Base-by-base conservation (phyloP, 2,329 filamentous ascomycete species). In the Orbilia javanica region DNA sequence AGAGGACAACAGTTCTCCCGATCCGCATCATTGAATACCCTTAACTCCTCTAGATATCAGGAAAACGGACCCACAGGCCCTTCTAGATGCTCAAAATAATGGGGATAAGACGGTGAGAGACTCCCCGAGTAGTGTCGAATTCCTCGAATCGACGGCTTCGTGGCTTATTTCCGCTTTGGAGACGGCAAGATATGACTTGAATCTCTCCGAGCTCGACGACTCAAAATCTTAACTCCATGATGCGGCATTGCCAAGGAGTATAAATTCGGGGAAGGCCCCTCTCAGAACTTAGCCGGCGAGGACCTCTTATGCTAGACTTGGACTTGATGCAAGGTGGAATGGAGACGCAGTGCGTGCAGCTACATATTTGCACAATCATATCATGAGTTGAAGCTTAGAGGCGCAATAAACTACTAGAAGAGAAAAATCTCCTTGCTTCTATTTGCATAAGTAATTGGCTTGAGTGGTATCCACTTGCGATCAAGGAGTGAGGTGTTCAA, bases 71-170 rank as follows among this genome's bases (percentile, higher is more conserved):
- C 57, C 36, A 57, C n/a, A 46, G 48, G 44, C n/a, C 44, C 13
- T 42, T 66, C 31, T 57, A 67, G 70, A 31, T 8, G 42, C 2
- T 22, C 6, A 22, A 42, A 48, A 13, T 13, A 1, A 57, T 44
- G 65, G 71, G 11, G 15, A 46, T 75, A 69, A 69, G 71, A 18
- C 53, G 71, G 64, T 22, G 0, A 48, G 10, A 46, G 10, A 34
- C 27, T 55, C 3, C 11, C 64, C 55, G 71, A 57, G 10, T 22
- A 7, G 31, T 52, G 52, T 20, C 60, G 18, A 73, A 25, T 62
- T 60, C 27, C 15, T 36, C 18, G 31, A 11, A 27, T 15, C 3
- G 20, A 46, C 15, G 22, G n/a, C 64, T 29, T 7, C 25, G n/a
- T 55, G 11, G n/a, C 20, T 39, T 60, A 67, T 55, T 31, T 27